These are phyloP conservation scores for Lentinus polychrous DNA, from an alignment of 1,284 basidiomycete species.

Conservation along the genomic window DNA sequence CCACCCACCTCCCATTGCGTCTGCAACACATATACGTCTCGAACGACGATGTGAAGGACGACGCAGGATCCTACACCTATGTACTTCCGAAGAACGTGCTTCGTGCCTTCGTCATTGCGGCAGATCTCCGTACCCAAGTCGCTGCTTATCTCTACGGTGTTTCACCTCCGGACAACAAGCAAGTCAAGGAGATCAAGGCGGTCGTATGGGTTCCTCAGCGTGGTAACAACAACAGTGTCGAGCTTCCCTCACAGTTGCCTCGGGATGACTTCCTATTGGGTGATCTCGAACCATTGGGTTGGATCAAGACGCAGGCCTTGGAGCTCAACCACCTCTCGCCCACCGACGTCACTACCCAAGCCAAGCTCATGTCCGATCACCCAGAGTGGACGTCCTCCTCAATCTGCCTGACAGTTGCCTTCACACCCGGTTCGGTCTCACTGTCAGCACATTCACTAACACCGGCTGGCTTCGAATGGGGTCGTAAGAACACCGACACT, in stretches of 20 bases:
- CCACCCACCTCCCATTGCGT: constrained; percentile 93
- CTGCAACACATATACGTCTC: constrained; percentile 98
- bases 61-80: constrained; percentile 89
- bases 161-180: constrained; percentile 93
- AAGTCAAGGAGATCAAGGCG: constrained; percentile 98
- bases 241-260: constrained; percentile 81
- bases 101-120: constrained; percentile 88
- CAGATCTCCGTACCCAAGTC: constrained; percentile 94
- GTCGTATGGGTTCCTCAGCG: constrained; percentile 95
- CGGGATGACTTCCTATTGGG: constrained; percentile 93
- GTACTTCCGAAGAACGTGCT: constrained; percentile 98
- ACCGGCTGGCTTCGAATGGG: constrained; percentile 96
- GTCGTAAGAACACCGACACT: constrained; percentile 85
- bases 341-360: constrained; percentile 92
- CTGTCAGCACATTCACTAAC: constrained; percentile 89
- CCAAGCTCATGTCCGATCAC: constrained; percentile 94
- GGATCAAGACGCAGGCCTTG: constrained; percentile 94
- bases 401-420: constrained; percentile 91
- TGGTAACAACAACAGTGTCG: constrained; percentile 90
- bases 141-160: constrained; percentile 91
- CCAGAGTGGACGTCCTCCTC: constrained; percentile 92
- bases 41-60: constrained; percentile 98
- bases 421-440: constrained; percentile 97
- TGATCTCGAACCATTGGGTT: constrained; percentile 93
- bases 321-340: constrained; percentile 92